Base-by-base conservation (phyloP, 2,329 filamentous ascomycete species). In the Pseudopithomyces maydicus region DNA sequence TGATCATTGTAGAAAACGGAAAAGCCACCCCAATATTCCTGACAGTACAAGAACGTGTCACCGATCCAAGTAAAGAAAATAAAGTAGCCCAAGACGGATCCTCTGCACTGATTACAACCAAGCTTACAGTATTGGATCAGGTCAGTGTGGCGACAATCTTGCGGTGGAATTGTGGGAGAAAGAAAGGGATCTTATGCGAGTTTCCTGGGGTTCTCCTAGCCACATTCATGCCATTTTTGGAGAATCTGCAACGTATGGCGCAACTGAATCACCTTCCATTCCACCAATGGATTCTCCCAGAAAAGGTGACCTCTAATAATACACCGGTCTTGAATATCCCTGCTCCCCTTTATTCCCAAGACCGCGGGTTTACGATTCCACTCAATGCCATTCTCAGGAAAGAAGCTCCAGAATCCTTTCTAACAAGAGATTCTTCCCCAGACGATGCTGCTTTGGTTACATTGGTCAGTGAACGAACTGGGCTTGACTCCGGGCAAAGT, bases 401-500 rank as follows among this genome's bases (percentile, higher is more conserved):
- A 41, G 15, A 20, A 17, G 33, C 11, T n/a, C 7, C 1, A 3
- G 19, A 1, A 11, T 8, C 15, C 7, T 48, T 73, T 1, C 35
- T 2, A 0, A 43, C 69, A 10, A 19, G 58, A 1, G 57, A 68
- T 1, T 50, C 56, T 2, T 54, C 57, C 1, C 55, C 57, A 26
- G 54, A 68, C 32, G 57, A 69, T n/a, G 7, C 36, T 23, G 2
- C 26, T 1, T n/a, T 70, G 7, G 22, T 74, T 3, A 17, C 56
- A 0, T 44, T 64, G 3, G 44, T 71, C 1, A 59, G 61, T 6
- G 14, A 15, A 1, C 47, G 46, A 7, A 68, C 66, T 0, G 55
- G 53, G 2, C 79, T 90, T 0, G 87, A 90, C 59, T 54, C 64
- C 10, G 75, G 73, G 2, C 80, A 82, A 63, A 80, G 81, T 4